These are phyloP conservation scores for Lipomyces oligophaga DNA, from an alignment of 805 yeast species.

Conservation along the genomic window DNA sequence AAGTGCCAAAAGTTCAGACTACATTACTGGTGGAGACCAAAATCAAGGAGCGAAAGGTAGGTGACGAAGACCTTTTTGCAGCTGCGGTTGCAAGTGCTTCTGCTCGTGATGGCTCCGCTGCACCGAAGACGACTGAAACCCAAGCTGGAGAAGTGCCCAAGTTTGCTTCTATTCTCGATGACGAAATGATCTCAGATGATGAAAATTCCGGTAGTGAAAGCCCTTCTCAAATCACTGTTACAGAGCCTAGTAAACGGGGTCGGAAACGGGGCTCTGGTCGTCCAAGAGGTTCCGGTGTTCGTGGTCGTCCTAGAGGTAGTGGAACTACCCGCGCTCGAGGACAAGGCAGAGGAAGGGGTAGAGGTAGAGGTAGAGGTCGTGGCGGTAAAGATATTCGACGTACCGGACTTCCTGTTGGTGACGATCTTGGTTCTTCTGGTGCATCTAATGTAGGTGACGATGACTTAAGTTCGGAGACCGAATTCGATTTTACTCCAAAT, in stretches of 20 bases:
- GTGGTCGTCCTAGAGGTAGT: too few relatives aligned
- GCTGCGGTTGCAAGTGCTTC: conserved; percentile 16
- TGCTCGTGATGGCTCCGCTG: background rate
- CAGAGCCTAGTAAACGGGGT: too few relatives aligned
- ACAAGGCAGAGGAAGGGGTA: background rate
- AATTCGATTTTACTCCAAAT: too few relatives aligned
- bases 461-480: too few relatives aligned
- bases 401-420: too few relatives aligned
- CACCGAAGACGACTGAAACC: background rate
- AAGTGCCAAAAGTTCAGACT: too few relatives aligned
- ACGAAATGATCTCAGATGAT: conserved; percentile 26
- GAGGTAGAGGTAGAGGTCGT: background rate
- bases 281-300: too few relatives aligned
- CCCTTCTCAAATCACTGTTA: too few relatives aligned
- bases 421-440: too few relatives aligned
- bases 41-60: conserved; percentile 7
- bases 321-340: conserved; percentile 1
- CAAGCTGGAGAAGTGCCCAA: conserved; percentile 1
- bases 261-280: too few relatives aligned
- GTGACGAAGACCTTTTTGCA: conserved; percentile 22
- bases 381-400: background rate
- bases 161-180: conserved; percentile 21
- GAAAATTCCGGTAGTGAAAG: conserved; percentile 16
- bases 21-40: too few relatives aligned
- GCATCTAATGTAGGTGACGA: too few relatives aligned